Percentiles rank a stretch among this genome's conserved stretches.
Evolutionary conservation across 2,329 filamentous ascomycete genomes (phyloP).

Genomic region (Xylaria sp.): DNA sequence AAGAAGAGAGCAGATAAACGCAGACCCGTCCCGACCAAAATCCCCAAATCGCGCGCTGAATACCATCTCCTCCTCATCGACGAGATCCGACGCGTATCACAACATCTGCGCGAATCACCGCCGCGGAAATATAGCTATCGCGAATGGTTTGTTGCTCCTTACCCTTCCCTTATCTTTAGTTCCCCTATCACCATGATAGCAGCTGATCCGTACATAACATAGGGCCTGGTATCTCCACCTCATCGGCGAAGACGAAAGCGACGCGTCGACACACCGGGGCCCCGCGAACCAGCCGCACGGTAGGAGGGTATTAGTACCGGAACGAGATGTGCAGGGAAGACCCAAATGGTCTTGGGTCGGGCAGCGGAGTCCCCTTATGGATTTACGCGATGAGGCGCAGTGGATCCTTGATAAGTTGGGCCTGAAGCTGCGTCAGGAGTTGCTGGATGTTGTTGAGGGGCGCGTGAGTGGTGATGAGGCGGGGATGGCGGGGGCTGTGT

Average conservation of each 20-base stretch:
- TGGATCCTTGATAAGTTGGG: conserved; percentile 67
- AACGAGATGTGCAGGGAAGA: background rate
- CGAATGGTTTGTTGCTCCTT: conserved; percentile 26
- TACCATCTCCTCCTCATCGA: conserved; percentile 63
- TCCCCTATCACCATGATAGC: background rate
- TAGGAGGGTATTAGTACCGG: background rate
- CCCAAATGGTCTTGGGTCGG: conserved; percentile 68
- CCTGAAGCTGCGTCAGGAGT: conserved; percentile 48
- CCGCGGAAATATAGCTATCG: conserved; percentile 64
- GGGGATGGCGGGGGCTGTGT: conserved; percentile 17
- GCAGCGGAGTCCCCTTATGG: conserved; percentile 63
- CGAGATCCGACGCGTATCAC: conserved; percentile 62
- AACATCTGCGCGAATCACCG: conserved; percentile 54
- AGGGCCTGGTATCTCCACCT: conserved; percentile 76
- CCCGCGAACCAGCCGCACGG: conserved; percentile 16
- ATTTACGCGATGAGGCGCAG: conserved; percentile 61
- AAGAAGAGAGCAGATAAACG: conserved; percentile 5
- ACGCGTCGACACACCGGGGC: conserved; percentile 45
- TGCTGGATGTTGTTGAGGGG: conserved; percentile 31
- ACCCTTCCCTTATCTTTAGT: background rate
- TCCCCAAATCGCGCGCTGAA: conserved; percentile 40
- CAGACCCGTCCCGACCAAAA: conserved; percentile 35
- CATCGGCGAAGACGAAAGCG: conserved; percentile 61
- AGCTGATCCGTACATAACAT: conserved; percentile 25
- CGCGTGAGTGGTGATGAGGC: conserved; percentile 12